These are phyloP conservation scores for Benincasa hispida DNA, from an alignment of 306 rosid species.

Conservation along the genomic window DNA sequence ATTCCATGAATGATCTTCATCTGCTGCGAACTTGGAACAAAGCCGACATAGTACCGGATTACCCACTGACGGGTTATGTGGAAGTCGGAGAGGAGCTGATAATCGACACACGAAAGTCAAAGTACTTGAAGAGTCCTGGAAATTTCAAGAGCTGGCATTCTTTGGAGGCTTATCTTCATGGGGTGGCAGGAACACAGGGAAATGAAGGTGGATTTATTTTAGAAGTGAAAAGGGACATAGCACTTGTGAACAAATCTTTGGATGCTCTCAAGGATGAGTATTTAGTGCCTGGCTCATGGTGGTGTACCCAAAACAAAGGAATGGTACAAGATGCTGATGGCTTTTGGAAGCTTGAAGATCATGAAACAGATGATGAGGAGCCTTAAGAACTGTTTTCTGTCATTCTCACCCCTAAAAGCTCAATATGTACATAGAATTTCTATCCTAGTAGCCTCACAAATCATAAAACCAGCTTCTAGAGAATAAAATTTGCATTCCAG, in stretches of 20 bases:
- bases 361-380: constrained; percentile 28
- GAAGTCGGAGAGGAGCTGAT: constrained; percentile 41
- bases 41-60: constrained; percentile 40
- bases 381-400: not conserved
- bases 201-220: constrained; percentile 27
- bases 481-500: not conserved
- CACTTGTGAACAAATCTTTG: constrained; percentile 28
- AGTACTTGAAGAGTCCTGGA: constrained; percentile 52
- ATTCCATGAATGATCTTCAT: constrained; percentile 18
- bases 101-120: constrained; percentile 36
- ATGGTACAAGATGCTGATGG: constrained; percentile 50
- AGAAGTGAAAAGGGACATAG: constrained; percentile 46
- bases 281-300: constrained; percentile 37
- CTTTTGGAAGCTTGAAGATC: constrained; percentile 44
- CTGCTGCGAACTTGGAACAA: constrained; percentile 27
- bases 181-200: constrained; percentile 68
- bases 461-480: not conserved
- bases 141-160: constrained; percentile 31
- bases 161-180: constrained; percentile 58
- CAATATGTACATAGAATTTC: not conserved
- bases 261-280: constrained; percentile 36
- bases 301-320: constrained; percentile 34
- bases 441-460: not conserved
- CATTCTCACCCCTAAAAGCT: not conserved
- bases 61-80: constrained; percentile 25